These are phyloP conservation scores for Stachybotrys chartarum DNA, from an alignment of 2,329 filamentous ascomycete genomes.

Conservation along the genomic window DNA sequence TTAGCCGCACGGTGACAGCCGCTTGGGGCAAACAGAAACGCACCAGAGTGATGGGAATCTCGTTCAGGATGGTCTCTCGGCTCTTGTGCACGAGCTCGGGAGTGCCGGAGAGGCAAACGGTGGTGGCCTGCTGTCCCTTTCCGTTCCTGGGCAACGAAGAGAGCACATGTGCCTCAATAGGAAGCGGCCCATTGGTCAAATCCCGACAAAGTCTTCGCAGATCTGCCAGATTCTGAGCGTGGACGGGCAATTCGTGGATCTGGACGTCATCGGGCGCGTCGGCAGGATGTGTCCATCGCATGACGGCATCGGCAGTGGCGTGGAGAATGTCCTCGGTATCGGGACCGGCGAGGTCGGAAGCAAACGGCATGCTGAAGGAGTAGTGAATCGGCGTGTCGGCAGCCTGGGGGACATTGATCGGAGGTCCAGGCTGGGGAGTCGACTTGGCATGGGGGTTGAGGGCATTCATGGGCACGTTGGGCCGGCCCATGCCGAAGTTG, in stretches of 20 bases:
- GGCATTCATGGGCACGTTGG: conserved; percentile 47
- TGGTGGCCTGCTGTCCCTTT: conserved; percentile 65
- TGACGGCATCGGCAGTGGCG: conserved; percentile 78
- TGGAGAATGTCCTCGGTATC: conserved; percentile 93
- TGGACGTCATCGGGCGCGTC: conserved; percentile 78
- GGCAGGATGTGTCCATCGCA: conserved; percentile 89
- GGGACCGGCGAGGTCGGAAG: conserved; percentile 84
- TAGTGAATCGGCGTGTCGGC: conserved; percentile 78
- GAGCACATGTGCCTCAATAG: conserved; percentile 77
- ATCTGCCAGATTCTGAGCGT: conserved; percentile 76
- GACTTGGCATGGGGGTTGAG: conserved; percentile 54
- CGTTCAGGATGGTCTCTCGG: conserved; percentile 81
- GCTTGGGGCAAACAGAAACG: conserved; percentile 25
- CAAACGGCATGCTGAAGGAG: conserved; percentile 95
- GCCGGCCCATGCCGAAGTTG: conserved; percentile 58
- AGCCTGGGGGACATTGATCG: conserved; percentile 60
- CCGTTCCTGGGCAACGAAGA: conserved; percentile 70
- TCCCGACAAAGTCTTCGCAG: conserved; percentile 75
- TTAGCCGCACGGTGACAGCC: neutral
- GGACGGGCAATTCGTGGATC: conserved; percentile 85
- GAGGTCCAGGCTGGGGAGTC: conserved; percentile 41
- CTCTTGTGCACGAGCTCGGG: conserved; percentile 85
- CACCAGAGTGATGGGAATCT: conserved; percentile 89
- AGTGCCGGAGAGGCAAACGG: conserved; percentile 84
- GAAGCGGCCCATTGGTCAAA: conserved; percentile 62